These are phyloP conservation scores for Linderniella brevidens DNA, from an alignment of 257 asterid genomes.

Conservation along the genomic window DNA sequence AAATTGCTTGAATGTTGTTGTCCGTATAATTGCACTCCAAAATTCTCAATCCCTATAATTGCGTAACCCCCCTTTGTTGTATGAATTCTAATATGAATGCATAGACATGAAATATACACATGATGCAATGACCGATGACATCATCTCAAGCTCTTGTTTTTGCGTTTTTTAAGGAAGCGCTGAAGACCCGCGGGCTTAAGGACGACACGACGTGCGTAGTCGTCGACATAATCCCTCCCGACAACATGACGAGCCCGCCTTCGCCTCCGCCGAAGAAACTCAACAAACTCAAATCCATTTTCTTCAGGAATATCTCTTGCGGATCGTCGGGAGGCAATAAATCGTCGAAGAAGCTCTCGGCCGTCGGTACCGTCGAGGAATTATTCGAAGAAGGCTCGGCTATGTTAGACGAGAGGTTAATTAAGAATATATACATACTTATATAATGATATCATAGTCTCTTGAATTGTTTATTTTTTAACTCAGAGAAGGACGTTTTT, in stretches of 20 bases:
- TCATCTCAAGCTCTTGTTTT: too few species aligned
- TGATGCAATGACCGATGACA: too few species aligned
- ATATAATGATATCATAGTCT: too few species aligned
- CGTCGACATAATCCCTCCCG: constrained; percentile 59
- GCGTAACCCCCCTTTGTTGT: too few species aligned
- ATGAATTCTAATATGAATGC: too few species aligned
- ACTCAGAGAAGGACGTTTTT: too few species aligned
- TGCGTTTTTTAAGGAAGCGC: constrained; percentile 36
- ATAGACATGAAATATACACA: too few species aligned
- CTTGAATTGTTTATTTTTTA: too few species aligned
- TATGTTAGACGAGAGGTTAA: constrained; percentile 49
- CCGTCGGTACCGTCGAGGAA: constrained; percentile 62
- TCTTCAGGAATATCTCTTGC: constrained; percentile 12
- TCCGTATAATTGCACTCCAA: too few species aligned
- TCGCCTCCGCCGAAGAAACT: constrained; percentile 15
- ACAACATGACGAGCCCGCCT: constrained; percentile 14
- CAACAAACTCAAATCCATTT: constrained; percentile 18
- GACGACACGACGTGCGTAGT: constrained; percentile 81
- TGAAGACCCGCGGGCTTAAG: constrained; percentile 60
- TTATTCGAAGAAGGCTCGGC: constrained; percentile 84
- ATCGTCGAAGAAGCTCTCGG: constrained; percentile 25
- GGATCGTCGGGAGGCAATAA: constrained; percentile 13
- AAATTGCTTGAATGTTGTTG: too few species aligned
- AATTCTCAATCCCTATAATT: too few species aligned
- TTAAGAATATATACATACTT: too few species aligned